A percentile compares a stretch with the other conserved stretches of the same genome.
These are phyloP conservation scores for Medicago truncatula DNA, from an alignment of 306 rosid species.

Conservation along the genomic window DNA sequence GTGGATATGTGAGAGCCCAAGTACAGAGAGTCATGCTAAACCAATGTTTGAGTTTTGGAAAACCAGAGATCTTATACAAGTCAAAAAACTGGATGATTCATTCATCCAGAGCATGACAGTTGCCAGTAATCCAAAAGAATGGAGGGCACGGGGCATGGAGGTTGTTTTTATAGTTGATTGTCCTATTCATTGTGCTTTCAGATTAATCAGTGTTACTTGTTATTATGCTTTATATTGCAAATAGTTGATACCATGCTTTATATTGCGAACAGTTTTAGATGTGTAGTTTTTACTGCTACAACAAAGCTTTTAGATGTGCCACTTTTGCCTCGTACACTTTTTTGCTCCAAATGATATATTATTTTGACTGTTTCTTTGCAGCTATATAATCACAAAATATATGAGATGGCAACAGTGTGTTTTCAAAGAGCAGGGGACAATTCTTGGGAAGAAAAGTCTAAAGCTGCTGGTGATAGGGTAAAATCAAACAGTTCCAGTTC, in stretches of 20 bases:
- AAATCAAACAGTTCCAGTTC: too few species aligned
- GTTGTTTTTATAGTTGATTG: constrained; percentile 25
- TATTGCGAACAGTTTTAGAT: too few species aligned
- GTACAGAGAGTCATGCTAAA: constrained; percentile 25
- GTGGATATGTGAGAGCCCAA: constrained; percentile 69
- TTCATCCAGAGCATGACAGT: constrained; percentile 75
- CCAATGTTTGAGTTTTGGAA: constrained; percentile 78
- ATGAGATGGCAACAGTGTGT: too few species aligned
- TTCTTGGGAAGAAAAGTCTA: constrained; percentile 73
- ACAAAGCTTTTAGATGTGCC: too few species aligned
- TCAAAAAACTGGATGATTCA: constrained; percentile 63
- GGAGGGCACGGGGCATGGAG: constrained; percentile 78
- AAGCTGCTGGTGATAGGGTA: constrained; percentile 46
- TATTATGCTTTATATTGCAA: too few species aligned
- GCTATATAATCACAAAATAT: too few species aligned
- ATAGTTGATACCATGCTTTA: too few species aligned
- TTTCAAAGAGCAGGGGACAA: constrained; percentile 53
- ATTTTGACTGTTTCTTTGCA: too few species aligned
- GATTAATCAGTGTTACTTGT: not conserved
- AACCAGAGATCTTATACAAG: constrained; percentile 64
- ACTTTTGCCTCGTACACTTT: too few species aligned
- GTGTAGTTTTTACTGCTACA: too few species aligned
- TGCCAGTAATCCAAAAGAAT: constrained; percentile 74
- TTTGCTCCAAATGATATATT: too few species aligned
- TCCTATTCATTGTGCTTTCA: not conserved